phyloP scores from a whole-genome alignment of 1,284 basidiomycete species.

The Fomitopsis pinicola region DNA sequence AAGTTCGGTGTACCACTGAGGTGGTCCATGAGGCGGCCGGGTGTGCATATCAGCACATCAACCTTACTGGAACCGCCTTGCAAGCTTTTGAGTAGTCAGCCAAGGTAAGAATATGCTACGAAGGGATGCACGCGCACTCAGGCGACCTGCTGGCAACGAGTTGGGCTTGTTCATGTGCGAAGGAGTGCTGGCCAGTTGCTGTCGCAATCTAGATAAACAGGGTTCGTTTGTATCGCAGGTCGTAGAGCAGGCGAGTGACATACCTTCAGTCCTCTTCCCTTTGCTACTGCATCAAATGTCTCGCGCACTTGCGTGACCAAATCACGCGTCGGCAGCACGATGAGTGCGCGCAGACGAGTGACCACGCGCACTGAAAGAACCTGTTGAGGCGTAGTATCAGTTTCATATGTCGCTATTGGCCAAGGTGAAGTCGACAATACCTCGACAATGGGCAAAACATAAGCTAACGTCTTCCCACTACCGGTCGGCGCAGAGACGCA shows the following conservation, averaged over 20 bases:
- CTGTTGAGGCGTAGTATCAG: slow-evolving; percentile 31
- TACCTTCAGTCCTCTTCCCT: slow-evolving; percentile 86
- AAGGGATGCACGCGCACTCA: slow-evolving; percentile 32
- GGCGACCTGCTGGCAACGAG: slow-evolving; percentile 52
- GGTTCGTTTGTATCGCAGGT: no score
- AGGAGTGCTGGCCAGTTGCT: slow-evolving; percentile 82
- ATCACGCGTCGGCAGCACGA: slow-evolving; percentile 94
- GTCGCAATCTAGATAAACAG: slow-evolving; percentile 55
- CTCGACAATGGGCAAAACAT: slow-evolving; percentile 90
- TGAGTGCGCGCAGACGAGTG: slow-evolving; percentile 84
- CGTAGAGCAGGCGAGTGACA: neutral
- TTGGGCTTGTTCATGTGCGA: slow-evolving; percentile 75
- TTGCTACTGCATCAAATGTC: slow-evolving; percentile 82
- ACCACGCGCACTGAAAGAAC: slow-evolving; percentile 70
- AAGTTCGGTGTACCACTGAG: slow-evolving; percentile 86
- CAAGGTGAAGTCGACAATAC: slow-evolving; percentile 33
- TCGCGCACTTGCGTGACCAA: slow-evolving; percentile 92
- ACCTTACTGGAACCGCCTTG: slow-evolving; percentile 82
- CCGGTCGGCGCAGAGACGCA: slow-evolving; percentile 98
- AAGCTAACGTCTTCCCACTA: slow-evolving; percentile 95
- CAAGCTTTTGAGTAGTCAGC: slow-evolving; percentile 35
- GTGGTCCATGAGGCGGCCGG: slow-evolving; percentile 94
- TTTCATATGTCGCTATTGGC: neutral
- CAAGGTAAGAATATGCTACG: neutral
- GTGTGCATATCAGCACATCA: slow-evolving; percentile 94